Evolutionary conservation across 352 stramenopile genomes (phyloP).

Genomic region (Pythium monospermum): DNA sequence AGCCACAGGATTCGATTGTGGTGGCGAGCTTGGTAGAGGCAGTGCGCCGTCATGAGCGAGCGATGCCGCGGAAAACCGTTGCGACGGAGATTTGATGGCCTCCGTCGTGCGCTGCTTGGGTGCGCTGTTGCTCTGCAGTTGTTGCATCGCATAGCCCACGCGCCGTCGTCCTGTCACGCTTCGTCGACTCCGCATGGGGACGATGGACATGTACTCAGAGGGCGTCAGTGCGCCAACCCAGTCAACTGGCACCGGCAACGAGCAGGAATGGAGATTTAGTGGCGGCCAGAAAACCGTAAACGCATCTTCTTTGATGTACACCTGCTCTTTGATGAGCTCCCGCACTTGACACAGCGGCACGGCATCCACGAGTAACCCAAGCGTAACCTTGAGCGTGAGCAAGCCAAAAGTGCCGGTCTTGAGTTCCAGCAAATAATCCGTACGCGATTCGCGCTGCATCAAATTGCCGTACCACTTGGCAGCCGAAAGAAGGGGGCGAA

Average conservation of each 20-base stretch:
- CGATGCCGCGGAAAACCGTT: conserved; percentile 10
- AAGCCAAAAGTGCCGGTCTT: conserved; percentile 49
- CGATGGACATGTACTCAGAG: conserved; percentile 61
- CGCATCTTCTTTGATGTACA: conserved; percentile 53
- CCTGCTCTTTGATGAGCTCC: conserved; percentile 36
- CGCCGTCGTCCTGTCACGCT: background rate
- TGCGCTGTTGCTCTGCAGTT: too few species aligned
- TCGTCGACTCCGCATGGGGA: conserved; percentile 34
- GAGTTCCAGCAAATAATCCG: conserved; percentile 62
- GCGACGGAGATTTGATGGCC: conserved; percentile 14
- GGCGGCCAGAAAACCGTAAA: conserved; percentile 59
- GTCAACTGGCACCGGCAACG: conserved; percentile 45
- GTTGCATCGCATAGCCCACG: background rate
- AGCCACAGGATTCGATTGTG: too few species aligned
- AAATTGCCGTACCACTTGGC: conserved; percentile 59
- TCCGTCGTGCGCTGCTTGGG: too few species aligned
- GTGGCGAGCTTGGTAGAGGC: too few species aligned
- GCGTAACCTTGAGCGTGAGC: conserved; percentile 71
- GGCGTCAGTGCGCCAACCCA: conserved; percentile 64
- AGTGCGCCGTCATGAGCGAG: too few species aligned
- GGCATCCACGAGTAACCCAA: conserved; percentile 56
- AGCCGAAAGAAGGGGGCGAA: conserved; percentile 46
- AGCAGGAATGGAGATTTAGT: conserved; percentile 33
- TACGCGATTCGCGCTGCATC: conserved; percentile 41
- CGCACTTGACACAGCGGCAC: conserved; percentile 52